These are phyloP conservation scores for Trypanosoma congolense DNA, from an alignment of 208 protist species.

Conservation along the genomic window DNA sequence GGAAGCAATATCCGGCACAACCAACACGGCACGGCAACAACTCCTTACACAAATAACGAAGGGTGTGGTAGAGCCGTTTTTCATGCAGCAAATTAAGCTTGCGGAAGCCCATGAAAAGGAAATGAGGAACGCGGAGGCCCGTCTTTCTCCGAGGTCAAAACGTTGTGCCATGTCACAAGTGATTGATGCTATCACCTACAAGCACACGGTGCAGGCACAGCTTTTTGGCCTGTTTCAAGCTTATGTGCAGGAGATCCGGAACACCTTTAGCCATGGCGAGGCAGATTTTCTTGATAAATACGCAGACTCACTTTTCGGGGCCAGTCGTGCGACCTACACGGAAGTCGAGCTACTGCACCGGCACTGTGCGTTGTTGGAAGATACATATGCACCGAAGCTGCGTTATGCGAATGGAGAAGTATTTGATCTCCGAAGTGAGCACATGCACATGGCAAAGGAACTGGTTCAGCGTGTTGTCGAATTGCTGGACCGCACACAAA, in stretches of 20 bases:
- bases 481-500: constrained; percentile 46
- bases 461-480: constrained; percentile 58
- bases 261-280: constrained; percentile 44
- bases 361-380: constrained; percentile 66
- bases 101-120: constrained; percentile 47
- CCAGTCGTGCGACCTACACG: constrained; percentile 26
- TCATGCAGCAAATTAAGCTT: constrained; percentile 77
- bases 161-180: constrained; percentile 43
- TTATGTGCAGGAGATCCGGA: constrained; percentile 53
- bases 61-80: constrained; percentile 71
- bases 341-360: constrained; percentile 68
- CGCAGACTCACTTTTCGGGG: constrained; percentile 53
- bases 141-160: constrained; percentile 63
- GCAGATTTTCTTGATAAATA: constrained; percentile 62
- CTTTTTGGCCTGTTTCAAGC: constrained; percentile 69
- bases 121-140: constrained; percentile 48
- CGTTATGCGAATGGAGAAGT: constrained; percentile 60
- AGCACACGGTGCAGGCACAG: constrained; percentile 49
- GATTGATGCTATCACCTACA: constrained; percentile 76
- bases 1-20: constrained; percentile 78
- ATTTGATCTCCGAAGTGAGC: constrained; percentile 77
- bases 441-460: constrained; percentile 79
- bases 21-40: constrained; percentile 71
- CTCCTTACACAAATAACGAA: constrained; percentile 70
- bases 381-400: constrained; percentile 74